Percentiles rank a stretch among this genome's conserved stretches.
These are phyloP conservation scores for Termitomyces eurrhizus DNA, from an alignment of 768 basidiomycete species.

Conservation along the genomic window DNA sequence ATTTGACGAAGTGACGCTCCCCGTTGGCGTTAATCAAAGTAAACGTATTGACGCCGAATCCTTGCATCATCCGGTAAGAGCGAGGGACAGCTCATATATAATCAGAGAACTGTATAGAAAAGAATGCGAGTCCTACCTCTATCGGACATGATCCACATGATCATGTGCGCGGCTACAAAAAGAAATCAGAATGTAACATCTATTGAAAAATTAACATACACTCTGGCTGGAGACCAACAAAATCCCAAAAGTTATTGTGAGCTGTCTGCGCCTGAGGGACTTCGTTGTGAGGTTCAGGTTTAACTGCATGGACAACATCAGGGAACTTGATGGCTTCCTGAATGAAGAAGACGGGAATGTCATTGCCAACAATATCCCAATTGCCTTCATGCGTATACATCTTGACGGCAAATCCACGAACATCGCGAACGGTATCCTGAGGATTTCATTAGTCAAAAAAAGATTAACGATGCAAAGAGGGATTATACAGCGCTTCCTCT, in stretches of 20 bases:
- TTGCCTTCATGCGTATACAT: constrained; percentile 33
- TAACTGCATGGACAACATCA: constrained; percentile 80
- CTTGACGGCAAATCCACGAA: constrained; percentile 82
- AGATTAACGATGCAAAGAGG: background rate
- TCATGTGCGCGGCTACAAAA: constrained; percentile 57
- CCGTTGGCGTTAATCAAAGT: constrained; percentile 65
- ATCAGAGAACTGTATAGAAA: background rate
- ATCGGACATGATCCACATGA: constrained; percentile 86
- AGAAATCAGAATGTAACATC: background rate
- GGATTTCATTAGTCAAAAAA: background rate
- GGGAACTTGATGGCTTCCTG: constrained; percentile 83
- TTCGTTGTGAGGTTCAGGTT: constrained; percentile 84
- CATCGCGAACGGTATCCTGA: constrained; percentile 76
- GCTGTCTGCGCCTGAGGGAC: constrained; percentile 64
- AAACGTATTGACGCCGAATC: constrained; percentile 84
- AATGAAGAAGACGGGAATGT: constrained; percentile 82
- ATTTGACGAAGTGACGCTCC: constrained; percentile 81
- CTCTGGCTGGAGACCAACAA: constrained; percentile 66
- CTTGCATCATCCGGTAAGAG: constrained; percentile 87
- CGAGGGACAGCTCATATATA: constrained; percentile 48
- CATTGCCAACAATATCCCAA: constrained; percentile 85
- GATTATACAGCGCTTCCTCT: constrained; percentile 72
- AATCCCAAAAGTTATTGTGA: constrained; percentile 91
- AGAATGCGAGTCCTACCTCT: constrained; percentile 35
- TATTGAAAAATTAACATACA: constrained; percentile 28